These are phyloP conservation scores for Sporothrix euskadiensis DNA, from an alignment of 2,329 filamentous ascomycete species.

Conservation along the genomic window DNA sequence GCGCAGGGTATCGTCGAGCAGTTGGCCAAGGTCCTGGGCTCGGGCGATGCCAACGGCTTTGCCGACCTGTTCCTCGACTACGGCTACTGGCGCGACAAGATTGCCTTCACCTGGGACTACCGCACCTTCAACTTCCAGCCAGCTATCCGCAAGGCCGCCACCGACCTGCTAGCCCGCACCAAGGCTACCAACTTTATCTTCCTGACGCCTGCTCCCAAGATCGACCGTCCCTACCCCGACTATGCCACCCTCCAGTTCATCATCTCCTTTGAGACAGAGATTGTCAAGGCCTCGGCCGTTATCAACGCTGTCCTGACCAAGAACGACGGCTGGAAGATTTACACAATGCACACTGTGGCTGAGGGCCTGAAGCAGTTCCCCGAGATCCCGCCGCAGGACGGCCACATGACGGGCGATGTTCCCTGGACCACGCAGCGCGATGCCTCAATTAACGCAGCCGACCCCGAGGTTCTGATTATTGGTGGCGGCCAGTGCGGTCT, in stretches of 20 bases:
- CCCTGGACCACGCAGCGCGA: constrained; percentile 40
- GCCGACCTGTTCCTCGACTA: constrained; percentile 37
- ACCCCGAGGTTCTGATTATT: constrained; percentile 33
- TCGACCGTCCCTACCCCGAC: constrained; percentile 38
- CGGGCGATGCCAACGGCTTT: constrained; percentile 37
- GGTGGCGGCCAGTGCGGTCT: constrained; percentile 40
- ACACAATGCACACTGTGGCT: constrained; percentile 41
- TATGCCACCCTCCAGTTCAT: constrained; percentile 39
- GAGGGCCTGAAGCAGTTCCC: constrained; percentile 40
- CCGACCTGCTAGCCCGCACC: constrained; percentile 39
- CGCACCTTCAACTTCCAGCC: constrained; percentile 41
- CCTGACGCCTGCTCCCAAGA: constrained; percentile 33
- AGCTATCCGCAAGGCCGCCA: constrained; percentile 40
- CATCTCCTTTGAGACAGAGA: constrained; percentile 39
- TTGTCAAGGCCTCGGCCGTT: constrained; percentile 38
- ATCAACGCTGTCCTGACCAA: constrained; percentile 40
- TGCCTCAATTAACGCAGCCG: constrained; percentile 34
- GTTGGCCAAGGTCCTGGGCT: constrained; percentile 10
- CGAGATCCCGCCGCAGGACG: constrained; percentile 37
- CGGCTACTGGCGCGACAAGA: constrained; percentile 41
- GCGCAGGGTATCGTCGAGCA: constrained; percentile 19
- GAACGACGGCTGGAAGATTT: constrained; percentile 40
- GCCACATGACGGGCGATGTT: constrained; percentile 40
- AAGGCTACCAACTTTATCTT: constrained; percentile 37
- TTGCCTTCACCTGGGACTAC: constrained; percentile 42